Conservation (phyloP, 805 yeast species). For the Candida quercuum region DNA sequence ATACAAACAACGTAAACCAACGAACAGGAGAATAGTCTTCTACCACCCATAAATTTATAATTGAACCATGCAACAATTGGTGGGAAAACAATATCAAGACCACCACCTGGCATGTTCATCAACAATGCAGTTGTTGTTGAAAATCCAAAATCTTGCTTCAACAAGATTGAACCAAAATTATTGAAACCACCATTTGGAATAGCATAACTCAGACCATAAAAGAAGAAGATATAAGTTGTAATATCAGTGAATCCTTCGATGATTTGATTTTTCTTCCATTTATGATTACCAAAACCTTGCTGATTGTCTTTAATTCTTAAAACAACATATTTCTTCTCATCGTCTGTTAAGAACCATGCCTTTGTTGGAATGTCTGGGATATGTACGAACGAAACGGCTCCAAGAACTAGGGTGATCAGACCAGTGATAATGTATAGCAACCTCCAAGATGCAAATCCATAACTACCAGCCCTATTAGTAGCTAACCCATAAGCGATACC, state of each 20-base stretch:
- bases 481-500: conserved; percentile 43
- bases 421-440: conserved; percentile 48
- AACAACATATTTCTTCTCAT: conserved; percentile 34
- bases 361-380: conserved; percentile 41
- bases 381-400: conserved; percentile 33
- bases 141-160: conserved; percentile 16
- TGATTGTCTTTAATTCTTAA: conserved; percentile 37
- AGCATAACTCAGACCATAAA: conserved; percentile 26
- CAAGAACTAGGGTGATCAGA: conserved; percentile 40
- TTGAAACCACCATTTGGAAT: conserved; percentile 41
- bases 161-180: conserved; percentile 36
- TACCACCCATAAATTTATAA: conserved; percentile 6
- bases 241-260: conserved; percentile 36
- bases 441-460: conserved; percentile 43
- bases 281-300: conserved; percentile 41
- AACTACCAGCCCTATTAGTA: conserved; percentile 23
- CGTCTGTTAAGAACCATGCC: conserved; percentile 33
- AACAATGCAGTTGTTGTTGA: conserved; percentile 25
- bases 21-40: conserved; percentile 15
- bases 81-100: conserved; percentile 24
- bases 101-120: conserved; percentile 33
- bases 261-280: conserved; percentile 41
- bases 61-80: conserved; percentile 22
- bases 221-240: conserved; percentile 33
- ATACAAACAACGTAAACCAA: conserved; percentile 14